Percentiles rank a stretch among this genome's conserved stretches.
These are phyloP conservation scores for Nothophoma quercina DNA, from an alignment of 2,329 filamentous ascomycete genomes.

Conservation along the genomic window DNA sequence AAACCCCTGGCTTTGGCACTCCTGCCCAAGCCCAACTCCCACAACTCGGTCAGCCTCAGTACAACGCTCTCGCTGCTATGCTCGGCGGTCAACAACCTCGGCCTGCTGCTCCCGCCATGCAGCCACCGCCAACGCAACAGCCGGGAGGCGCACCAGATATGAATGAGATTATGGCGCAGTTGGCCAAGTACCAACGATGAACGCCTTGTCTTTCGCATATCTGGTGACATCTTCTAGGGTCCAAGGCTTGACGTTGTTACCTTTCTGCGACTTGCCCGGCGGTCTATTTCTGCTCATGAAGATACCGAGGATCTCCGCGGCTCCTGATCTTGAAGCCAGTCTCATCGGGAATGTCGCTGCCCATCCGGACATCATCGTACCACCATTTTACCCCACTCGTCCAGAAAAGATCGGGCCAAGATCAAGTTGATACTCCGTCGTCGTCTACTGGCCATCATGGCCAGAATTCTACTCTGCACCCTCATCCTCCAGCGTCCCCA, in stretches of 20 bases:
- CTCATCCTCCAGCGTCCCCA: no score
- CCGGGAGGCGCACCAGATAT: constrained; percentile 56
- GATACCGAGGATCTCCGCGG: constrained; percentile 1
- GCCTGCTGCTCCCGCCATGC: constrained; percentile 38
- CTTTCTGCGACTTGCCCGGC: constrained; percentile 1
- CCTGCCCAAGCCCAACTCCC: constrained; percentile 29
- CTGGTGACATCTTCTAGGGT: neutral
- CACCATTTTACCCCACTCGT: no score
- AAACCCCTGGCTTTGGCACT: constrained; percentile 32
- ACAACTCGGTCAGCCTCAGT: constrained; percentile 39
- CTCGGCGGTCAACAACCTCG: constrained; percentile 38
- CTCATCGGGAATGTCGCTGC: neutral
- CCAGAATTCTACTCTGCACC: no score
- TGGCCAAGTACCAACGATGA: constrained; percentile 68
- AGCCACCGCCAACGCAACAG: constrained; percentile 37
- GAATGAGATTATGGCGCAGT: constrained; percentile 77
- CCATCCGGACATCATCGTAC: constrained; percentile 2
- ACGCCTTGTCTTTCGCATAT: constrained; percentile 4
- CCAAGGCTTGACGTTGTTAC: neutral
- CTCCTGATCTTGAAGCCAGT: constrained; percentile 2
- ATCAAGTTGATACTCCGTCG: no score
- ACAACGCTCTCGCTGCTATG: constrained; percentile 41
- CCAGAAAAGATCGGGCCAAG: no score
- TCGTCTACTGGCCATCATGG: no score
- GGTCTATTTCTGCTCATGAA: constrained; percentile 6